Evolutionary conservation across 2,329 filamentous ascomycete genomes (phyloP).

Genomic region (Acrocalymma vagum): DNA sequence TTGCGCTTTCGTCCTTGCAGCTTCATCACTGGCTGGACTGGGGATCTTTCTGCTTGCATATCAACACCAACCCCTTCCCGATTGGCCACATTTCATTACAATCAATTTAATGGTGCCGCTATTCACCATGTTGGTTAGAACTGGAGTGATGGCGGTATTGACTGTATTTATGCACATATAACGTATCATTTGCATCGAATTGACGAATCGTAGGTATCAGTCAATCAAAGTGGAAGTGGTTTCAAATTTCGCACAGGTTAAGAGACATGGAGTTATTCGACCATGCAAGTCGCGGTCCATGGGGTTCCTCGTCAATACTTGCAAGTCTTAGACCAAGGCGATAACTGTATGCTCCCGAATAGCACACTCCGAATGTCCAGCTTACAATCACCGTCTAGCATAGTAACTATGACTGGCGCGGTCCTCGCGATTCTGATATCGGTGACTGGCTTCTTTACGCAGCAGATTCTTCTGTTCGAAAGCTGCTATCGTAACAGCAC

Average conservation of each 20-base stretch:
- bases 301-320: conserved; percentile 13
- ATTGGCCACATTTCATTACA: conserved; percentile 17
- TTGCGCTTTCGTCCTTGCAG: conserved; percentile 10
- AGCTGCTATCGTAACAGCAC: conserved; percentile 11
- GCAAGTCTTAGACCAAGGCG: conserved; percentile 3
- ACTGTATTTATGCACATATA: too few species aligned
- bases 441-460: conserved; percentile 13
- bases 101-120: conserved; percentile 18
- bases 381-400: too few species aligned
- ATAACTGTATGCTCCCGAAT: too few species aligned
- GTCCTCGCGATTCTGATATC: conserved; percentile 10
- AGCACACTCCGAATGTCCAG: too few species aligned
- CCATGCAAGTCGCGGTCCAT: conserved; percentile 17
- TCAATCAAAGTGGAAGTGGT: too few species aligned
- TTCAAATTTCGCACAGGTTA: too few species aligned
- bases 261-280: conserved; percentile 18
- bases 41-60: conserved; percentile 8
- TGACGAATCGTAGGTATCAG: too few species aligned
- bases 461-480: conserved; percentile 15
- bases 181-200: too few species aligned
- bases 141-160: conserved; percentile 20
- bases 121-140: conserved; percentile 14
- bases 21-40: conserved; percentile 9
- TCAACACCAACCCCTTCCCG: conserved; percentile 11
- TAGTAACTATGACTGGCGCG: conserved; percentile 12